These are phyloP conservation scores for Sarcomyxa edulis DNA, from an alignment of 768 basidiomycete species.

Conservation along the genomic window DNA sequence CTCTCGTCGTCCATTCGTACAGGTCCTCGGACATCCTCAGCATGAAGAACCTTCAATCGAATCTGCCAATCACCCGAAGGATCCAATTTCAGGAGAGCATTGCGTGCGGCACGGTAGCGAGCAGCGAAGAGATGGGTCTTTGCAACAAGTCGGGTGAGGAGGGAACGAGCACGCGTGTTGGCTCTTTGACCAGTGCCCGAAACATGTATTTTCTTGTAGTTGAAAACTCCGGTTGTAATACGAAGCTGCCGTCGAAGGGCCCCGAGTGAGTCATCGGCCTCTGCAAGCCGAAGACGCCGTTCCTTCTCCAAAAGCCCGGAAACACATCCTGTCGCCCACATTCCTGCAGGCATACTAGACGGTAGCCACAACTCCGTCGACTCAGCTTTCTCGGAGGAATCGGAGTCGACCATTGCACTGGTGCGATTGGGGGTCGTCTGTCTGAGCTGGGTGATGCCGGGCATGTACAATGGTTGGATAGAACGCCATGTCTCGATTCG, in stretches of 20 bases:
- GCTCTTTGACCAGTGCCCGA: slow-evolving; percentile 13
- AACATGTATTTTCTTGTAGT: slow-evolving; percentile 18
- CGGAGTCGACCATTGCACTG: too few relatives aligned
- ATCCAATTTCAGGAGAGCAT: slow-evolving; percentile 9
- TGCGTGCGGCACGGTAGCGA: slow-evolving; percentile 10
- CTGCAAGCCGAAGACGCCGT: slow-evolving; percentile 10
- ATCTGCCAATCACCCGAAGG: slow-evolving; percentile 12
- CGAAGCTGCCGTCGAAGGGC: slow-evolving; percentile 12
- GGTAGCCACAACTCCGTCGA: neutral
- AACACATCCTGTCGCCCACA: neutral
- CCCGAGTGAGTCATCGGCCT: slow-evolving; percentile 15
- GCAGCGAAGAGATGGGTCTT: slow-evolving; percentile 7
- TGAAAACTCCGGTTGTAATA: slow-evolving; percentile 11
- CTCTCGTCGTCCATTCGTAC: slow-evolving; percentile 8
- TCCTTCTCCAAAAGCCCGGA: slow-evolving; percentile 5
- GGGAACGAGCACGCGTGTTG: slow-evolving; percentile 12
- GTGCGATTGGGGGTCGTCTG: too few relatives aligned
- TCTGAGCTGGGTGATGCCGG: slow-evolving; percentile 1
- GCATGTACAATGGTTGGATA: slow-evolving; percentile 4
- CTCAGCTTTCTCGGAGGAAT: too few relatives aligned
- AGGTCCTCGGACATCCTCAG: slow-evolving; percentile 11
- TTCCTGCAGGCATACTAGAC: neutral
- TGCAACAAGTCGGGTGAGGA: slow-evolving; percentile 9
- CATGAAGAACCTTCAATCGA: slow-evolving; percentile 3
- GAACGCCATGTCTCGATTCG: slow-evolving; percentile 5